These are phyloP conservation scores for Cucurbita ficifolia DNA, from an alignment of 306 rosid genomes.

Conservation along the genomic window DNA sequence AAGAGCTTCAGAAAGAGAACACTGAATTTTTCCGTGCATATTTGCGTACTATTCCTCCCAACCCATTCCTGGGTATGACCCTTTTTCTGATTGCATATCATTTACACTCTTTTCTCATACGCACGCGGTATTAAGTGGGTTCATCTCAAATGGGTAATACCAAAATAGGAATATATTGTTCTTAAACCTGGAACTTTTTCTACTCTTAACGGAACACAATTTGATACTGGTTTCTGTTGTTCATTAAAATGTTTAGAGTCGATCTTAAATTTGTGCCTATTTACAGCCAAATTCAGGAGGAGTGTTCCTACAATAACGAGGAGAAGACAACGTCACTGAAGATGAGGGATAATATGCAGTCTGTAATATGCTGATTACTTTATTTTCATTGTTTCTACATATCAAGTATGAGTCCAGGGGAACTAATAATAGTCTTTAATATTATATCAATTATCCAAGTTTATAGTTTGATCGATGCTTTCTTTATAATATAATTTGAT, in stretches of 20 bases:
- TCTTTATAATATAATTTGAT: too few species aligned
- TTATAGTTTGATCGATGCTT: too few species aligned
- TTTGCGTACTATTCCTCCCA: slow-evolving; percentile 33
- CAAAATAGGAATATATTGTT: too few species aligned
- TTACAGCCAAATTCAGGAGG: neutral
- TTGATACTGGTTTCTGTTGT: too few species aligned
- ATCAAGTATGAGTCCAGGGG: neutral
- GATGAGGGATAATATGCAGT: neutral
- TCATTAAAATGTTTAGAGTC: too few species aligned
- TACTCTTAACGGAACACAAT: too few species aligned
- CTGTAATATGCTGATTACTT: neutral
- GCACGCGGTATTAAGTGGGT: too few species aligned
- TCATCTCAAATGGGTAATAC: too few species aligned
- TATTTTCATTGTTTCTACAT: neutral
- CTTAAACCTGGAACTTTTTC: too few species aligned
- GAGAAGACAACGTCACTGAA: neutral
- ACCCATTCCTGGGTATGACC: slow-evolving; percentile 31
- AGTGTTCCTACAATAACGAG: neutral
- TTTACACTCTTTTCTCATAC: too few species aligned
- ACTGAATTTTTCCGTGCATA: slow-evolving; percentile 63
- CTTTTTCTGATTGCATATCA: neutral
- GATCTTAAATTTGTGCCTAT: neutral
- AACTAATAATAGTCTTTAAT: too few species aligned
- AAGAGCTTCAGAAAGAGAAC: slow-evolving; percentile 83
- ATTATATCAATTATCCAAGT: too few species aligned